These are phyloP conservation scores for Gynochthodes officinalis DNA, from an alignment of 257 asterid genomes.

Conservation along the genomic window DNA sequence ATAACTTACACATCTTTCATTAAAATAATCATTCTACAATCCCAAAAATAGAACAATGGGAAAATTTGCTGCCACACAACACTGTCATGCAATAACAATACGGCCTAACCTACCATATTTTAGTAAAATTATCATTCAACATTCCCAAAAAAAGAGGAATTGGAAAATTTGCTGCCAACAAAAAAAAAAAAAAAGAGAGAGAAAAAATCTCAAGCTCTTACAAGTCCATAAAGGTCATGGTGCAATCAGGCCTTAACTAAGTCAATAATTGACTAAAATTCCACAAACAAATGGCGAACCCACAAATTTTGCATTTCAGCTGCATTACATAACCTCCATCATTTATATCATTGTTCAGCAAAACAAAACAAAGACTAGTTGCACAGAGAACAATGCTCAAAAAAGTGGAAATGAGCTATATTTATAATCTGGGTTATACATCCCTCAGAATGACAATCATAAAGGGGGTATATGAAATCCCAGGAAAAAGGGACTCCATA, in stretches of 20 bases:
- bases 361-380: slow-evolving; percentile 1
- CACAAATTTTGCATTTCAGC: background rate
- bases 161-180: too few species aligned
- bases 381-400: background rate
- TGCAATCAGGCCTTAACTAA: background rate
- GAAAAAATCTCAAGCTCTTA: background rate
- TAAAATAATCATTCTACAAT: background rate
- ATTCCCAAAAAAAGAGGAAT: too few species aligned
- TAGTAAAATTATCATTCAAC: too few species aligned
- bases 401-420: too few species aligned
- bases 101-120: too few species aligned
- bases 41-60: background rate
- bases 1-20: background rate
- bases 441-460: background rate
- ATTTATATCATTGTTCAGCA: background rate
- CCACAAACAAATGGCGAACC: background rate
- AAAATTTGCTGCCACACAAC: background rate
- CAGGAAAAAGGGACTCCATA: background rate
- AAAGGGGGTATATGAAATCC: background rate
- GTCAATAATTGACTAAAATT: background rate
- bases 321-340: background rate
- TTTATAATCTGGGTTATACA: background rate
- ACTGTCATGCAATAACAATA: too few species aligned
- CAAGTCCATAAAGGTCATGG: background rate
- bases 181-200: too few species aligned